Base-by-base conservation (phyloP, 257 asterid genomes). In the Jasminum sambac region DNA sequence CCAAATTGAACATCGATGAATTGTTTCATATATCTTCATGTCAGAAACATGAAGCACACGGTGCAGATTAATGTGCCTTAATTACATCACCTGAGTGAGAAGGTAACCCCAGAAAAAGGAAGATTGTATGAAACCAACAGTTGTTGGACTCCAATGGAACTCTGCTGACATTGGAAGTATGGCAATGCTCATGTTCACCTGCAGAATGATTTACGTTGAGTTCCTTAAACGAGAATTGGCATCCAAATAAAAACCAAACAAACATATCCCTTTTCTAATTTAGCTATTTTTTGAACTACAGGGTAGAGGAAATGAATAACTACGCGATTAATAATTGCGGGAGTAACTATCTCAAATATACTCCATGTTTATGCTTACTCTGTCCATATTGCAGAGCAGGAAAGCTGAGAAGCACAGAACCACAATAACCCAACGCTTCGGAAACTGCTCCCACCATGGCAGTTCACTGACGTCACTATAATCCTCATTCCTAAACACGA, bases 151-250 rank as follows among this genome's bases (percentile, higher is more conserved):
- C 98, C 98, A 92, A 24, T 86, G 73, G 76, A 21, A 86, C 78
- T 90, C 98, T 8, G 94, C 65, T 60, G 98, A 71, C 98, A 92
- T 92, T 41, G 98, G 98, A 72, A 92, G 98, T 73, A 92, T 92
- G 26, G 96, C 96, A 68, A 92, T 90, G 79, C 98, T 90, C 98
- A 92, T 92, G 88, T 92, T 92, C 59, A 91, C 97, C 97, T 91
- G 84, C 77, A 79, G 24, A 17, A 78, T 0, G 66, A 44, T 69
- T 72, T 82, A 71, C 65, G 43, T 70, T 57, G 69, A 25, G 63
- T 76, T 78, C 62, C 65, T 76, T 76, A 64, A 75, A 59, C 34
- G 61, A 66, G 69, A 67, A 21, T 46, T 44, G 30, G 34, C 42
- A 63, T 52, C 69, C 5, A 42, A 23, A 64, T 6, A 16, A 39